A percentile compares a stretch with the other conserved stretches of the same genome.
These are phyloP conservation scores for Aspergillus piperis DNA, from an alignment of 2,329 filamentous ascomycete genomes.

Conservation along the genomic window DNA sequence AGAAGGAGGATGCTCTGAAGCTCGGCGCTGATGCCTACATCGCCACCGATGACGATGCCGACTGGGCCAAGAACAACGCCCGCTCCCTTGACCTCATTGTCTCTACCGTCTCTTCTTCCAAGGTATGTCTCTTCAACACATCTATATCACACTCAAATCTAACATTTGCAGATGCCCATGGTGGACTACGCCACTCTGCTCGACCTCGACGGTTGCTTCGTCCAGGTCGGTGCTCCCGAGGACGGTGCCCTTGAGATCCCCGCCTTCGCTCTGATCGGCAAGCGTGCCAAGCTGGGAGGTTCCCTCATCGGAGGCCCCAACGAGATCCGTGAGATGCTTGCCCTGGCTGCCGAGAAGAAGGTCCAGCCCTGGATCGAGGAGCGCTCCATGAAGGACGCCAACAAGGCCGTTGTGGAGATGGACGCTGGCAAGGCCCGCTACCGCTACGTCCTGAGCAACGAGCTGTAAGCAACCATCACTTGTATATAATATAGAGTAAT, in stretches of 20 bases:
- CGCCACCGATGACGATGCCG: conserved; percentile 55
- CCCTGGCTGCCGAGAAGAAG: conserved; percentile 42
- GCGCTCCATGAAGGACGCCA: conserved; percentile 45
- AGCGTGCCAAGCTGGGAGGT: conserved; percentile 51
- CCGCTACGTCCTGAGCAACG: conserved; percentile 47
- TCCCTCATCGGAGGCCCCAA: conserved; percentile 42
- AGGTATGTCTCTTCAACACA: conserved; percentile 6
- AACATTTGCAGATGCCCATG: conserved; percentile 56
- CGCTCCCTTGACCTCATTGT: conserved; percentile 57
- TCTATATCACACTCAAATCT: too few species aligned
- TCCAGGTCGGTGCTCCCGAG: conserved; percentile 69
- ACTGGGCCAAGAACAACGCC: conserved; percentile 54
- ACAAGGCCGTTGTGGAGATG: conserved; percentile 47
- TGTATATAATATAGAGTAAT: not conserved
- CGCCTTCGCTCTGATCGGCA: conserved; percentile 58
- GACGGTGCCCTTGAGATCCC: conserved; percentile 55
- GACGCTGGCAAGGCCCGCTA: conserved; percentile 45
- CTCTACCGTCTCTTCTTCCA: conserved; percentile 53
- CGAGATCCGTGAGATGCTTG: conserved; percentile 48
- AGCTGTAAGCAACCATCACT: conserved; percentile 23
- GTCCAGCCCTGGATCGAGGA: conserved; percentile 45
- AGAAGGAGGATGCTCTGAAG: conserved; percentile 55
- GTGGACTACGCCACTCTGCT: conserved; percentile 61
- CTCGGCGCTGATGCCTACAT: conserved; percentile 59
- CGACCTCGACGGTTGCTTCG: conserved; percentile 57